These are phyloP conservation scores for Asterophora parasitica DNA, from an alignment of 768 basidiomycete species.

Conservation along the genomic window DNA sequence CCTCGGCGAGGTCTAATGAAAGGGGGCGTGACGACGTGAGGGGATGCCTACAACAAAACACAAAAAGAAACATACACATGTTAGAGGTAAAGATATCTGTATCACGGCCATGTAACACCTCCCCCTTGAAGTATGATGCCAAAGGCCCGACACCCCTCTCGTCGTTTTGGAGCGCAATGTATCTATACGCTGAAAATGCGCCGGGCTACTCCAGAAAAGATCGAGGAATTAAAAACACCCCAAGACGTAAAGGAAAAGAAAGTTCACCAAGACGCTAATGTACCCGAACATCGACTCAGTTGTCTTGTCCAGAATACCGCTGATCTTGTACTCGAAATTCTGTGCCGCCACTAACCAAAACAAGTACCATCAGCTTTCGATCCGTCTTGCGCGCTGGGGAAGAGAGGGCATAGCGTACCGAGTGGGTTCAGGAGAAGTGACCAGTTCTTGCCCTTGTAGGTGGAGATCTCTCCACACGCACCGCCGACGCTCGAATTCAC, in stretches of 20 bases:
- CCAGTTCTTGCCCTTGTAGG: constrained; percentile 90
- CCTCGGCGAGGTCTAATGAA: constrained; percentile 76
- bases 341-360: constrained; percentile 74
- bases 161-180: constrained; percentile 88
- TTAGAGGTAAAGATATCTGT: constrained; percentile 94
- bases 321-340: constrained; percentile 94
- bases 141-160: constrained; percentile 78
- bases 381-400: background rate
- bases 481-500: constrained; percentile 90
- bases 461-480: constrained; percentile 95
- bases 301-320: constrained; percentile 87
- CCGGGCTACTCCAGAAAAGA: constrained; percentile 51
- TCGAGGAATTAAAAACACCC: background rate
- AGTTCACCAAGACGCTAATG: constrained; percentile 80
- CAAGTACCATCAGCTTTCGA: background rate
- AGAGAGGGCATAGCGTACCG: constrained; percentile 37
- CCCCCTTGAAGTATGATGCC: constrained; percentile 97
- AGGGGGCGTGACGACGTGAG: constrained; percentile 7
- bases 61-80: constrained; percentile 63
- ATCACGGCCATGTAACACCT: constrained; percentile 76
- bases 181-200: constrained; percentile 90
- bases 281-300: constrained; percentile 92
- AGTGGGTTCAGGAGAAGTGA: constrained; percentile 77
- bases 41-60: background rate
- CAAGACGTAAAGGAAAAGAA: background rate